Evolutionary conservation across 371 early-diverging fungal genomes (phyloP), one percentile per base, ranked within the genome.

Genomic region (Mortierella sp.): DNA sequence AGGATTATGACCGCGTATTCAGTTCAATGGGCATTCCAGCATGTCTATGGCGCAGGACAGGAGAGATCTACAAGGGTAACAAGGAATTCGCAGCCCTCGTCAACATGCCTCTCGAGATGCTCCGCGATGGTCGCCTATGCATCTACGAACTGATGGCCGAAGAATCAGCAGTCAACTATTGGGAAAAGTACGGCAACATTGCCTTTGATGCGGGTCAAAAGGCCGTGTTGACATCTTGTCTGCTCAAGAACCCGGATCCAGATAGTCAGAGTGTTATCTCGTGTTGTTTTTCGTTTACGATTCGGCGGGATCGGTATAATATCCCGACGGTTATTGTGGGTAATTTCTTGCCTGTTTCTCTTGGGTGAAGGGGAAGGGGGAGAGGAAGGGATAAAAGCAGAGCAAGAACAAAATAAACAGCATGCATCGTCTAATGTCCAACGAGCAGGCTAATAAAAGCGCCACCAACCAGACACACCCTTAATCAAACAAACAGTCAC

Each of bases 171-270:
- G 96, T 96, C 50, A 96, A 95, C 86, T 96, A 96, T 78, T 95
- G 96, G 96, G 96, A 95, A 91, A 97, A 97, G 92, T 98, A 97
- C 77, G 97, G 97, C 50, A 96, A 96, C 74, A 97, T 98, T 78
- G 98, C 98, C 2, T 97, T 97, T 87, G 98, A 98, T 90, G 95
- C 96, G 16, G 95, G 95, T 21, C 97, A 98, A 90, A 97, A 98
- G 87, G 98, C 98, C 0, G 97, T 98, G 14, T 86, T 98, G 82
- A 98, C 98, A 13, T 95, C 95, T 0, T 96, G 96, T 70, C 82
- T 94, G 69, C 83, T 96, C 59, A 93, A 92, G 83, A 91, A 91
- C 61, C 89, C 90, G 9, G 90, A 91, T 55, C 91, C 89, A 10
- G 91, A 91, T 43, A 90, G 80, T 59, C 90, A 91, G 44, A 91